Percentiles rank a stretch among this genome's conserved stretches.
phyloP scores from a whole-genome alignment of 192 early-diverging fungal species.

The Glomus cerebriforme region DNA sequence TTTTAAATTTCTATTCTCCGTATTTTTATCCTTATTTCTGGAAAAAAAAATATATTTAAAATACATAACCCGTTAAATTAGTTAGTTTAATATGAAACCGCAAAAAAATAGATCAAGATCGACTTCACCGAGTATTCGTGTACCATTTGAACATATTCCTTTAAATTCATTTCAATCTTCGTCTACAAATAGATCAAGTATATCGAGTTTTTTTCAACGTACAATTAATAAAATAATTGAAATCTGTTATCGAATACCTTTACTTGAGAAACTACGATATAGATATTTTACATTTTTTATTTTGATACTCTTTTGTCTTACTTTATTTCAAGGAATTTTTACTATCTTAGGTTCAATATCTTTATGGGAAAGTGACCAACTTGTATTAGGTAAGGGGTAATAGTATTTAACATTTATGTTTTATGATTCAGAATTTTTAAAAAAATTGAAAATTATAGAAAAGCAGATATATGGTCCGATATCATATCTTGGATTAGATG shows the following conservation, averaged over 20 bases:
- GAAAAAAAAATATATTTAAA: too few species aligned
- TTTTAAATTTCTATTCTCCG: too few species aligned
- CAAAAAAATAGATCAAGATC: neutral
- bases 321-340: too few species aligned
- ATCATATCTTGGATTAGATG: slow-evolving; percentile 43
- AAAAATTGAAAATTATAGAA: neutral
- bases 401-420: neutral
- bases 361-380: neutral
- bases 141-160: neutral
- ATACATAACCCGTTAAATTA: too few species aligned
- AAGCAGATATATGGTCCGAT: neutral
- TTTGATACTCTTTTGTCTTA: too few species aligned
- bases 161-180: neutral
- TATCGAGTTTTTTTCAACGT: neutral
- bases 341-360: neutral
- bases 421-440: too few species aligned
- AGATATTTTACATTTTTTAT: neutral
- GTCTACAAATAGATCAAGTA: neutral
- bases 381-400: neutral
- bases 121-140: neutral
- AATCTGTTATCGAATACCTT: neutral
- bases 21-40: too few species aligned
- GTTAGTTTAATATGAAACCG: neutral
- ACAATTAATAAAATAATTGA: neutral
- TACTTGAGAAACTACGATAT: neutral